Conservation (phyloP, 2,329 filamentous ascomycete species). For the Neonectria coccinea region DNA sequence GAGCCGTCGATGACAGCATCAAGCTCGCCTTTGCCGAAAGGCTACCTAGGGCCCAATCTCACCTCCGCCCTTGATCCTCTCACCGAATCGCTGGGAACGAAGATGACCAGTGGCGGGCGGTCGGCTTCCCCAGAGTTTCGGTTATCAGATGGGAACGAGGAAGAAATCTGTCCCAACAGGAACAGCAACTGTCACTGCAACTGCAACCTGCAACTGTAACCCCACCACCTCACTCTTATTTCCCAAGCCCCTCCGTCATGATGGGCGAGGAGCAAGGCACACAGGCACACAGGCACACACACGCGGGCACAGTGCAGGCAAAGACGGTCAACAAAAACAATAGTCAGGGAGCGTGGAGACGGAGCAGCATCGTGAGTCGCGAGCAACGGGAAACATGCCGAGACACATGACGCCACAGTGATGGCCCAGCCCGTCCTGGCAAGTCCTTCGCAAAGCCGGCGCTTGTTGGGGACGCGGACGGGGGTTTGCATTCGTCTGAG, state of each 20-base stretch:
- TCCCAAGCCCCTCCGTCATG: slow-evolving; percentile 21
- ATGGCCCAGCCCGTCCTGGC: slow-evolving; percentile 12
- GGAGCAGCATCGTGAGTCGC: slow-evolving; percentile 23
- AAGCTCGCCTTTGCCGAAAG: slow-evolving; percentile 4
- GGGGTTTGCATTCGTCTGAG: not conserved
- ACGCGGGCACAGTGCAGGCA: not conserved
- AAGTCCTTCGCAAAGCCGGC: slow-evolving; percentile 11
- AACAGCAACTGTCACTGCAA: not conserved
- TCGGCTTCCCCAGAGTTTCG: slow-evolving; percentile 19
- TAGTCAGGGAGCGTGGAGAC: slow-evolving; percentile 16
- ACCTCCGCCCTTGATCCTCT: not conserved
- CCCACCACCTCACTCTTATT: slow-evolving; percentile 1
- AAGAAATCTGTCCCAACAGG: not conserved
- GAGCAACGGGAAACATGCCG: slow-evolving; percentile 28
- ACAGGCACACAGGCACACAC: no score
- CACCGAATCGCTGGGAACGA: slow-evolving; percentile 4
- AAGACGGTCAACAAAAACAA: not conserved
- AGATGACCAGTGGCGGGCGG: no score
- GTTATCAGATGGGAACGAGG: slow-evolving; percentile 11
- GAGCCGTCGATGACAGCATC: slow-evolving; percentile 11
- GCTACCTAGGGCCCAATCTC: not conserved
- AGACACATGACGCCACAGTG: slow-evolving; percentile 38
- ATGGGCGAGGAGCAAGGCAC: not conserved
- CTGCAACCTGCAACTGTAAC: not conserved
- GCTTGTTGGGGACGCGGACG: slow-evolving; percentile 25